Evolutionary conservation across 202 grass and related monocot species (phyloP), one percentile per base, ranked within the genome.

Genomic region (Bolboschoenoplectus hybrid): DNA sequence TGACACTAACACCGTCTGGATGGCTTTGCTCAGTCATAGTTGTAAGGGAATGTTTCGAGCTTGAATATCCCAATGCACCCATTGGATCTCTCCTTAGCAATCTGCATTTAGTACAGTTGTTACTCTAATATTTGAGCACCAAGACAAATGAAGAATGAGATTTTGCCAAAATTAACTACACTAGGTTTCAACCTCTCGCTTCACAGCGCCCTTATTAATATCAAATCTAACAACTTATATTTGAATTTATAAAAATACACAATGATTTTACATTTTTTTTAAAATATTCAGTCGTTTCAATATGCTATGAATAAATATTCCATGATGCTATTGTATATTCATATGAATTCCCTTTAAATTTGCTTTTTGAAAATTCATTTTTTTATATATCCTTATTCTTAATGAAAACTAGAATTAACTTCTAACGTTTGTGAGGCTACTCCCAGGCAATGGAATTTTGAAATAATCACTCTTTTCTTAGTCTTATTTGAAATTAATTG

Each of bases 1-100:
- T 40, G 12, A 56, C 74, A 74, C 44, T 74, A 50, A 74, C 45
- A 63, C 87, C 89, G 86, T 93, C 88, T 70, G 80, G 82, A 57
- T 17, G 4, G 39, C 62, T 83, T 87, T 92, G 92, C 88, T 94
- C 93, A 60, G 74, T 64, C 81, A 87, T 91, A 82, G 90, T 94
- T 67, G 81, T 68, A 82, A 92, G 88, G 84, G 91, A 75, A 70
- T 84, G 86, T 89, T 94, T 94, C 26, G 85, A 94, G 83, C 74
- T 98, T 80, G 97, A 98, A 87, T 96, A 98, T 69, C 92, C 93
- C 88, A 98, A 94, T 83, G 97, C 97, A 57, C 97, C 97, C 97
- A 98, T 96, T 81, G 97, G 97, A 85, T 98, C 83, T 92, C 97
- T 90, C 81, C 97, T 92, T 79, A 98, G 71, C 85, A 98, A 67